A percentile compares a stretch with the other conserved stretches of the same genome.
Evolutionary conservation across 1,284 basidiomycete genomes (phyloP).

Genomic region (Meira nashicola): DNA sequence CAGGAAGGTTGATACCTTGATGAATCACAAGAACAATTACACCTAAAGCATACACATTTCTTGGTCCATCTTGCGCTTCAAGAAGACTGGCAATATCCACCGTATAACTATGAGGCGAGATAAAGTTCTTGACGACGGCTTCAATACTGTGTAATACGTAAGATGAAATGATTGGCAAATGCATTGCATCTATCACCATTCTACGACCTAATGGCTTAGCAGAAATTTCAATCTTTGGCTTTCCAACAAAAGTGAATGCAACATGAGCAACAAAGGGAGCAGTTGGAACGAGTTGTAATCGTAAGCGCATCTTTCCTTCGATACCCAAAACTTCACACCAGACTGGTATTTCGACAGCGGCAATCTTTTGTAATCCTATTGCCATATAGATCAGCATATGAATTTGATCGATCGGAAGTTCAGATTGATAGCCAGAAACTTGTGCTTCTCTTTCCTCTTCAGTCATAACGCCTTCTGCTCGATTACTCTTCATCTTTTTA

Average conservation of each 20-base stretch:
- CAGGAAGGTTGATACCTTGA: conserved; percentile 35
- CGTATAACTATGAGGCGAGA: conserved; percentile 38
- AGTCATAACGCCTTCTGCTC: conserved; percentile 3
- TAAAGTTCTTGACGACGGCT: conserved; percentile 41
- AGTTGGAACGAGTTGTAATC: conserved; percentile 39
- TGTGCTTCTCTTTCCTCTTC: not conserved
- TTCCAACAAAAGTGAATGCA: conserved; percentile 39
- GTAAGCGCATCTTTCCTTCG: conserved; percentile 43
- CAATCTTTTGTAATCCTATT: conserved; percentile 45
- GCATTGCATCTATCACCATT: conserved; percentile 50
- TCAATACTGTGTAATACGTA: conserved; percentile 41
- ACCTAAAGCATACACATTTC: conserved; percentile 38
- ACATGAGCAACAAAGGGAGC: conserved; percentile 46
- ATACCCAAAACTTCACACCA: conserved; percentile 48
- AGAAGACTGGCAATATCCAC: conserved; percentile 39
- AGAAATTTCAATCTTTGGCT: conserved; percentile 43
- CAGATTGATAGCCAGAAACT: not conserved
- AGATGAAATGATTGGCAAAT: conserved; percentile 41
- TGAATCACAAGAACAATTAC: conserved; percentile 41
- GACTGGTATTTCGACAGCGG: conserved; percentile 42
- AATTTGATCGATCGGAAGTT: conserved; percentile 19
- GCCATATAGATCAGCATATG: conserved; percentile 41
- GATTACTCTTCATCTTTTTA: conserved; percentile 13
- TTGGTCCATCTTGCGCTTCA: conserved; percentile 37
- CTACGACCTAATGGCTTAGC: conserved; percentile 43